These are phyloP conservation scores for Hysterangium stoloniferum DNA, from an alignment of 768 basidiomycete genomes.

Conservation along the genomic window DNA sequence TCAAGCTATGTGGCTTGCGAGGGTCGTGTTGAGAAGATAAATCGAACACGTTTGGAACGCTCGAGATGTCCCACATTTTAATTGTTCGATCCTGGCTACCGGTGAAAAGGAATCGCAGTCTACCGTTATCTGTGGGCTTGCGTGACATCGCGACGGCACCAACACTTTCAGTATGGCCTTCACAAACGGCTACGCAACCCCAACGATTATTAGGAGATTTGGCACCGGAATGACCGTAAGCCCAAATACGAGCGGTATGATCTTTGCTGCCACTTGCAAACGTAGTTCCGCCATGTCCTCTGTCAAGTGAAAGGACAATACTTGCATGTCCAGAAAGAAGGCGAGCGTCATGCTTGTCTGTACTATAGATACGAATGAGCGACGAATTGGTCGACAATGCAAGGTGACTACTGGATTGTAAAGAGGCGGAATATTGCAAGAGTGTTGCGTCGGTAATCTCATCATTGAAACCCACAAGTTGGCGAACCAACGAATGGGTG, in stretches of 20 bases:
- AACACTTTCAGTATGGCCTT: constrained; percentile 91
- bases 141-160: constrained; percentile 85
- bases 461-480: constrained; percentile 95
- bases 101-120: constrained; percentile 72
- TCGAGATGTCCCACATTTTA: constrained; percentile 94
- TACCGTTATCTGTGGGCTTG: constrained; percentile 19
- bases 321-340: constrained; percentile 85
- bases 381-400: constrained; percentile 98
- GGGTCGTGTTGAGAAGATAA: constrained; percentile 19
- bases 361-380: constrained; percentile 83
- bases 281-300: constrained; percentile 53
- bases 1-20: constrained; percentile 61
- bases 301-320: constrained; percentile 82
- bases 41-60: constrained; percentile 26
- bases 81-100: constrained; percentile 96
- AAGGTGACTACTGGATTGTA: constrained; percentile 54
- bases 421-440: constrained; percentile 41
- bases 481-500: constrained; percentile 57
- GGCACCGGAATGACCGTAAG: constrained; percentile 20
- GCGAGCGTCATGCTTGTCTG: constrained; percentile 68
- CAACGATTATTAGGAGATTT: constrained; percentile 40
- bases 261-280: constrained; percentile 95
- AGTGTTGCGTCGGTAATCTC: constrained; percentile 90
- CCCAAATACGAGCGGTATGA: constrained; percentile 82
- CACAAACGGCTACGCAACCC: constrained; percentile 77